These are phyloP conservation scores for Mycothermus thermophilus DNA, from an alignment of 495 filamentous ascomycete species.

Conservation along the genomic window DNA sequence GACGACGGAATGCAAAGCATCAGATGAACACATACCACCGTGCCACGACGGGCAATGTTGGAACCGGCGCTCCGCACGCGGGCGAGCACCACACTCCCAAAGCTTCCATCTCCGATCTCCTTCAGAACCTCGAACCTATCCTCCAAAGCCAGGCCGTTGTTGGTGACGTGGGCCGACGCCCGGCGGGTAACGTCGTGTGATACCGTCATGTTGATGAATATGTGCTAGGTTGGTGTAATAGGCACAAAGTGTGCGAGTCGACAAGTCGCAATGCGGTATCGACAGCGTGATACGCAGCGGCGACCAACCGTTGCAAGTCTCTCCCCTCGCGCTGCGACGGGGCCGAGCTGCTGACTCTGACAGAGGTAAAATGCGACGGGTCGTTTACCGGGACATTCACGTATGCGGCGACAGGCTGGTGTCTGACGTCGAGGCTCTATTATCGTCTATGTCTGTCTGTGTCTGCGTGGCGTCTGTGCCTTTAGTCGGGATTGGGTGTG, in stretches of 20 bases:
- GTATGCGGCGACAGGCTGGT: too few species aligned
- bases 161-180: conserved; percentile 33
- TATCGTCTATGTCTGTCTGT: too few species aligned
- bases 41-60: conserved; percentile 77
- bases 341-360: conserved; percentile 4
- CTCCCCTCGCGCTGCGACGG: conserved; percentile 6
- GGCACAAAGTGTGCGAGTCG: neutral
- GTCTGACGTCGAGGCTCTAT: too few species aligned
- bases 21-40: conserved; percentile 54
- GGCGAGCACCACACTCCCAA: conserved; percentile 88
- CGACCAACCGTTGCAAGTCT: neutral
- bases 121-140: conserved; percentile 95
- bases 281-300: neutral
- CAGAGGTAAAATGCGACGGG: conserved; percentile 2
- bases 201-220: conserved; percentile 46
- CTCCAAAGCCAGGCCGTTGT: conserved; percentile 42
- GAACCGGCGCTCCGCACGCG: conserved; percentile 81
- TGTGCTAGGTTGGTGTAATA: neutral
- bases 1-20: too few species aligned
- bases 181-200: conserved; percentile 49
- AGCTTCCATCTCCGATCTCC: conserved; percentile 97
- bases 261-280: too few species aligned
- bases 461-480: too few species aligned
- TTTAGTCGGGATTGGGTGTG: too few species aligned
- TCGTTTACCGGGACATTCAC: conserved; percentile 27